A percentile compares a stretch with the other conserved stretches of the same genome.
Evolutionary conservation across 2,329 filamentous ascomycete species (phyloP).

Genomic region (Aureobasidium sp.): DNA sequence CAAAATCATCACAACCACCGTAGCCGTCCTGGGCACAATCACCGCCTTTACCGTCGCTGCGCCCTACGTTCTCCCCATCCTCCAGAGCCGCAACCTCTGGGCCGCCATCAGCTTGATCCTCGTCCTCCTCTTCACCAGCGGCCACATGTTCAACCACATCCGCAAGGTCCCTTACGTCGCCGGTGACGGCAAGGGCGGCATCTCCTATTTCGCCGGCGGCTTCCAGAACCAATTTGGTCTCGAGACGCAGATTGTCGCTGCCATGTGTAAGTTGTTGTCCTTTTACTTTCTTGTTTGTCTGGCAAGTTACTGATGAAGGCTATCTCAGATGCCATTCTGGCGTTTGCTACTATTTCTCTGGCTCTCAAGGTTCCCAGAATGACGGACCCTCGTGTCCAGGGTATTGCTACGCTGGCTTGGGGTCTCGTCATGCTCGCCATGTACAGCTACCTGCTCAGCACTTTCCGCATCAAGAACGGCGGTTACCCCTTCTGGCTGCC

Average conservation of each 20-base stretch:
- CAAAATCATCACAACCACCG: constrained; percentile 61
- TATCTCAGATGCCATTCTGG: constrained; percentile 65
- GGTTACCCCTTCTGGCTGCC: constrained; percentile 93
- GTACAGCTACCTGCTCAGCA: constrained; percentile 90
- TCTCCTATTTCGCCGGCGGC: constrained; percentile 82
- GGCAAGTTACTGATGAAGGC: constrained; percentile 7
- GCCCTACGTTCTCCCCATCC: constrained; percentile 70
- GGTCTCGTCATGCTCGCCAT: constrained; percentile 67
- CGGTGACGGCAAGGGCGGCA: constrained; percentile 74
- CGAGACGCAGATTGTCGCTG: constrained; percentile 91
- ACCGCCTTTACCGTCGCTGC: constrained; percentile 65
- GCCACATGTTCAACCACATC: constrained; percentile 99
- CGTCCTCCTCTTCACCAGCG: constrained; percentile 88
- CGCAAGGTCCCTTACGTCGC: constrained; percentile 89
- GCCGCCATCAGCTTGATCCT: constrained; percentile 80
- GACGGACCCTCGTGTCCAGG: constrained; percentile 66
- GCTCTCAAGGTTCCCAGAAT: constrained; percentile 91
- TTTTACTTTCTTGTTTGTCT: background rate
- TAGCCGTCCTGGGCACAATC: constrained; percentile 60
- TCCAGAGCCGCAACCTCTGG: constrained; percentile 92
- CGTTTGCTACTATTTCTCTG: constrained; percentile 86
- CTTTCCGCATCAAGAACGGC: constrained; percentile 91
- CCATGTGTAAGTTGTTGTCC: constrained; percentile 89
- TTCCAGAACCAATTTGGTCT: constrained; percentile 93
- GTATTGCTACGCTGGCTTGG: constrained; percentile 76